Percentiles rank a stretch among this genome's conserved stretches.
Evolutionary conservation across 257 asterid species (phyloP).

Genomic region (Capsicum rhomboideum): DNA sequence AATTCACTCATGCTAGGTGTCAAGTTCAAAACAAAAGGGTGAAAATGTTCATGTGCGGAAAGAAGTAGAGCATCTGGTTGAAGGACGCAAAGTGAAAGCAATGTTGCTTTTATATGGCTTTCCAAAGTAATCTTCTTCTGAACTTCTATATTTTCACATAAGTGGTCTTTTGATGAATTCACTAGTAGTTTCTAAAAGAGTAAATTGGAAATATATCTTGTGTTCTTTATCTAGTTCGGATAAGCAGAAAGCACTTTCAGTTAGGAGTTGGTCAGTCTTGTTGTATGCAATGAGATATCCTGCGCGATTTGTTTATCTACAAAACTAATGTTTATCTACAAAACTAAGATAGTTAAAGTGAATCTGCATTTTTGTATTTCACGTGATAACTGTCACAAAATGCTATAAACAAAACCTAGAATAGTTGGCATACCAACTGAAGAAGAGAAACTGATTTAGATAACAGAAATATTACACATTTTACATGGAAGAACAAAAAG

Average conservation of each 20-base stretch:
- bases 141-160: background rate
- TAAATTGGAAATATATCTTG: background rate
- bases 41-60: background rate
- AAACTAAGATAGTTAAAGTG: background rate
- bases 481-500: no score
- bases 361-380: background rate
- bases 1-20: background rate
- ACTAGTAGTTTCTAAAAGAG: background rate
- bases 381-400: background rate
- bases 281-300: background rate
- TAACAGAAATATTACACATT: background rate
- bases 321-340: background rate
- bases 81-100: background rate
- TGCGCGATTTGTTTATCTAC: background rate
- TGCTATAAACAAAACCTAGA: background rate
- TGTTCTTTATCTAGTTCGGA: background rate
- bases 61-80: background rate
- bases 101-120: background rate
- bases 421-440: background rate
- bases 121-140: background rate
- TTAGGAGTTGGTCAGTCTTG: background rate
- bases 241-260: background rate
- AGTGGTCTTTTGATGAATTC: background rate
- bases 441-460: background rate
- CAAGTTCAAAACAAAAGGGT: background rate